phyloP scores from a whole-genome alignment of 306 rosid genomes.

The Trichosanthes truncata region DNA sequence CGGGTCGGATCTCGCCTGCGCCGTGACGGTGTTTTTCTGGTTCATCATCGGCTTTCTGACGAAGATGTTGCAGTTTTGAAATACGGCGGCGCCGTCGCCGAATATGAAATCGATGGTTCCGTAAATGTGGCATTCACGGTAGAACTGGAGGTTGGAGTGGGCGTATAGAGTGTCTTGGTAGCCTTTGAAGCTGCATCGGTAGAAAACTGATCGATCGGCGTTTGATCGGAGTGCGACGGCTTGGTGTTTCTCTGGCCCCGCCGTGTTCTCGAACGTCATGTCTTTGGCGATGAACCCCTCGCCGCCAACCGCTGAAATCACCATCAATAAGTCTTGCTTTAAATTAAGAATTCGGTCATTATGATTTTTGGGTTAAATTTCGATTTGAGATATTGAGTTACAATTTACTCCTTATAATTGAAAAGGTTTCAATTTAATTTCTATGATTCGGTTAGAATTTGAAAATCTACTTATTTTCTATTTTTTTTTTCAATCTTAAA shows the following conservation, averaged over 20 bases:
- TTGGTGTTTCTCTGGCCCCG: slow-evolving; percentile 64
- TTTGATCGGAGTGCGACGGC: slow-evolving; percentile 72
- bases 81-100: slow-evolving; percentile 39
- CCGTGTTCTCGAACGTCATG: slow-evolving; percentile 77
- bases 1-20: slow-evolving; percentile 57
- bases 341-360: background rate
- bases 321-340: background rate
- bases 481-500: too few relatives aligned
- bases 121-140: slow-evolving; percentile 60
- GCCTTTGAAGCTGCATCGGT: slow-evolving; percentile 64
- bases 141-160: slow-evolving; percentile 62
- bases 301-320: slow-evolving; percentile 18
- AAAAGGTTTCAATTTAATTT: too few relatives aligned
- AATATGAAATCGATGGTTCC: slow-evolving; percentile 78
- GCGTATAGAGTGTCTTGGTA: slow-evolving; percentile 79
- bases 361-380: too few relatives aligned
- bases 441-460: too few relatives aligned
- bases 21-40: slow-evolving; percentile 53
- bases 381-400: too few relatives aligned
- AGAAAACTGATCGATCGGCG: slow-evolving; percentile 53
- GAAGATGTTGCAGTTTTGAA: slow-evolving; percentile 62
- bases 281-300: slow-evolving; percentile 61
- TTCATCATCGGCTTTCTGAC: slow-evolving; percentile 36
- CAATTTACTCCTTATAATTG: too few relatives aligned
- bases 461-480: too few relatives aligned